Percentiles rank a stretch among this genome's conserved stretches.
Conservation (phyloP, 31 red algal species). For the Pterothamnion heteromorphum region DNA sequence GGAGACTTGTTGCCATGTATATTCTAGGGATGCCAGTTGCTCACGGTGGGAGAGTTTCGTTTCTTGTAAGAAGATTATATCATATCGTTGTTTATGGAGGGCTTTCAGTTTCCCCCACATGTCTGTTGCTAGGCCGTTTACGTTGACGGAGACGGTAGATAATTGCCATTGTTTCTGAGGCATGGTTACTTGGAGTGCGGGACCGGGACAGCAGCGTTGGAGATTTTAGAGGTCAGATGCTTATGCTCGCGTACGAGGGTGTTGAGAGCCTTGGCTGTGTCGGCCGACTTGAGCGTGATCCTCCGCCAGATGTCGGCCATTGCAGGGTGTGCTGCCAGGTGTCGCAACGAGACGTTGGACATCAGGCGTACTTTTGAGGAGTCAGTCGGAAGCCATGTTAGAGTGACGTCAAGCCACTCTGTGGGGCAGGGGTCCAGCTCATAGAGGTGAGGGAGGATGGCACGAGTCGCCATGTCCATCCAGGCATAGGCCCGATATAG, state of each 20-base stretch:
- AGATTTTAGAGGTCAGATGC: background rate
- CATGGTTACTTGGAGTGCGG: background rate
- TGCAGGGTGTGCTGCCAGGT: background rate
- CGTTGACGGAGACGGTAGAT: background rate
- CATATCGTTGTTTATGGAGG: background rate
- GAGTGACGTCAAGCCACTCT: background rate
- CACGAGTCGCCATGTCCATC: background rate
- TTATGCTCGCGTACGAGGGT: background rate
- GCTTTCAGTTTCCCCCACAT: background rate
- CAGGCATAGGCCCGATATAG: background rate
- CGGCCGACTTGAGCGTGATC: background rate
- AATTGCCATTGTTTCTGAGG: background rate
- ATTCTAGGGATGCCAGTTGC: background rate
- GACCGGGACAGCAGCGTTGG: background rate
- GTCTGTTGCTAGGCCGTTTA: background rate
- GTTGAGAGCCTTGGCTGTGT: background rate
- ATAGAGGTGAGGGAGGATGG: background rate
- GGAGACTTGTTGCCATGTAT: background rate
- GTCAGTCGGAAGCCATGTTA: background rate
- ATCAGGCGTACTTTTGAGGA: background rate
- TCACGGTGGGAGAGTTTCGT: background rate
- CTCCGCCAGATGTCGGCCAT: background rate
- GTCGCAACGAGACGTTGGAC: background rate
- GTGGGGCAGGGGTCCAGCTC: background rate
- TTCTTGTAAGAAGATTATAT: background rate